Evolutionary conservation across 2,329 filamentous ascomycete species (phyloP), one percentile per base, ranked within the genome.

Genomic region (Aureobasidium sp.): DNA sequence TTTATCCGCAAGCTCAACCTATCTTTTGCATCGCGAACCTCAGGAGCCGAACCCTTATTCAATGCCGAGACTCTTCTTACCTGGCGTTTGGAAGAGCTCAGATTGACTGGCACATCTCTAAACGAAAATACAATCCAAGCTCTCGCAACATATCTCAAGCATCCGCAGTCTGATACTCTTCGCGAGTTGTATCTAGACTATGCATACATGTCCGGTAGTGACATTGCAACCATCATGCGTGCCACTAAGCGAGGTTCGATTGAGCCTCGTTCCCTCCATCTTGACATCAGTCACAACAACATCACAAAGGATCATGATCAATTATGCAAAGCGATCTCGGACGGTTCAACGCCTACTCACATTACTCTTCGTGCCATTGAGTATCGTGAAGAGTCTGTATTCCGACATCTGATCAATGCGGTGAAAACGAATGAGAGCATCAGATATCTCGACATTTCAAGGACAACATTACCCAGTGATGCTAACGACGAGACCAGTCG

Each of bases 361-460:
- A 71, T 90, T 32, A 86, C 84, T 5, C 84, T 90, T 74, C 79
- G 83, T 39, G 83, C 87, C 73, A 82, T 89, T 39, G 87, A 89
- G 68, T 90, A 87, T 68, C 81, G 85, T 62, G 81, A 84, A 63
- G 85, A 88, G 67, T 76, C 80, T 11, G 79, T 85, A 62, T 89
- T 89, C 65, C 80, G 83, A 39, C 79, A 84, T 62, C 75, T 90
- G 52, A 77, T 89, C 7, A 74, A 82, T 63, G 86, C 87, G 1
- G 68, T 90, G 53, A 80, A 81, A 5, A 76, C 76, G 45, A 90
- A 90, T 68, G 84, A 76, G 21, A 85, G 84, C 0, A 81, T 89
- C 53, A 79, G 78, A 53, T 84, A 82, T 66, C 73, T 90, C 16
- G 86, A 90, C 70, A 85, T 90, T 30, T 89, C 87, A 1, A 86